A percentile compares a stretch with the other conserved stretches of the same genome.
Evolutionary conservation across 179 eudicot genomes (phyloP).

Genomic region (Beta lomatogona): DNA sequence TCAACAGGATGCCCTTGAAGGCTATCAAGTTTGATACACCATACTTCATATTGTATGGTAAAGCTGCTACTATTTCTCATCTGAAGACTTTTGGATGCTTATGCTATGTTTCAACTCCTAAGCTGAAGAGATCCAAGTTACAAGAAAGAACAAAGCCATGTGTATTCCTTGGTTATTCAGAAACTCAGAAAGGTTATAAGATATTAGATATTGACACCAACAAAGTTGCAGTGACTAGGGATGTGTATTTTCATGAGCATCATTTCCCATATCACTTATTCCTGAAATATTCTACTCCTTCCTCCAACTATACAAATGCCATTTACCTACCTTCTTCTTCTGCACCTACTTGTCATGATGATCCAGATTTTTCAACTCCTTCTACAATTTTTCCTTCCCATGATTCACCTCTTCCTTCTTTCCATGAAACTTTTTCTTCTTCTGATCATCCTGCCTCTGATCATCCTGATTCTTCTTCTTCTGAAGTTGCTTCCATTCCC

Average conservation of each 20-base stretch:
- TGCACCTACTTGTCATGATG: neutral
- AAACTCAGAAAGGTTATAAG: slow-evolving; percentile 7
- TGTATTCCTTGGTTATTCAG: neutral
- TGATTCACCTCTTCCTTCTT: too few relatives aligned
- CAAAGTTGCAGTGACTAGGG: neutral
- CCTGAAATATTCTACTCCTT: neutral
- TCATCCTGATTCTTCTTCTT: too few relatives aligned
- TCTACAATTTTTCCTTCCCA: too few relatives aligned
- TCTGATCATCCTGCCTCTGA: too few relatives aligned
- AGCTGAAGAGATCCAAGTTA: neutral
- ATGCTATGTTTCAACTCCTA: neutral
- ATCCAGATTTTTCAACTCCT: too few relatives aligned
- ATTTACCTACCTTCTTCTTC: neutral
- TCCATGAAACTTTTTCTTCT: too few relatives aligned
- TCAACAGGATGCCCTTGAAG: neutral
- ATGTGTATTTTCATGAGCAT: slow-evolving; percentile 9
- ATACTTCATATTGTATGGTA: neutral
- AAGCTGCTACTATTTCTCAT: too few relatives aligned
- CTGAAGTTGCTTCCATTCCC: too few relatives aligned
- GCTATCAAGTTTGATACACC: neutral
- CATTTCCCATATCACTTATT: neutral
- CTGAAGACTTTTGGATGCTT: neutral
- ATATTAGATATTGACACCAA: neutral
- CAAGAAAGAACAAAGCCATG: neutral
- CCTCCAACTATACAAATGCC: neutral